Evolutionary conservation across 805 yeast species (phyloP), one percentile per base, ranked within the genome.

Genomic region (Candida michaelii): DNA sequence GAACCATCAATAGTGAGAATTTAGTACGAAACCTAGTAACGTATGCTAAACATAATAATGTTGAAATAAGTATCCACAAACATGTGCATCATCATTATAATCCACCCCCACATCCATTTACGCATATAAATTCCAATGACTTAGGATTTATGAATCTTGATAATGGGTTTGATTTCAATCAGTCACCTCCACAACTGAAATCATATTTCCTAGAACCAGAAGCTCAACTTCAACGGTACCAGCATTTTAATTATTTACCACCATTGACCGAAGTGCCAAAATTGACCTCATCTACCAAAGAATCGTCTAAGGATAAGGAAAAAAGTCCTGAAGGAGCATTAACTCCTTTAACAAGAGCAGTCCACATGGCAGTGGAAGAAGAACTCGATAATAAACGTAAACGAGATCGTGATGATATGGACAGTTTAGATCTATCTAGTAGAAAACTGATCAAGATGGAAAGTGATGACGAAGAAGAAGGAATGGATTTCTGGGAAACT

Each of bases 31-130:
- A 72, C 47, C 60, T 85, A 8, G 71, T 85, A 6, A 76, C 77
- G 27, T 73, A 81, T 40, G 90, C 90, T 0, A 79, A 75, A 47
- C 63, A 65, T 37, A 73, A 77, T 50, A 73, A 76, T 14, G 64
- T 85, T 32, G 73, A 77, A 34, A 71, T 89, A 11, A 82, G 89
- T 3, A 77, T 89, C 15, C 95, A 89, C 62, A 96, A 89, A 59
- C 96, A 87, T 60, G 81, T 85, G 35, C 91, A 86, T 60, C 87
- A 87, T 57, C 89, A 85, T 61, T 83, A 84, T 60, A 71, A 74
- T 6, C 74, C 79, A 2, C 74, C 73, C 31, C 52, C 49, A 5
- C 50, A 45, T 32, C 46, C 42, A 11, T 43, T 43, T 15, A 33
- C 18, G 15, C 46, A 43, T 32, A 42, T 42, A 25, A 34, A 34